Percentiles rank a stretch among this genome's conserved stretches.
phyloP scores from a whole-genome alignment of 345 rosid species.

The Populus euphratica region DNA sequence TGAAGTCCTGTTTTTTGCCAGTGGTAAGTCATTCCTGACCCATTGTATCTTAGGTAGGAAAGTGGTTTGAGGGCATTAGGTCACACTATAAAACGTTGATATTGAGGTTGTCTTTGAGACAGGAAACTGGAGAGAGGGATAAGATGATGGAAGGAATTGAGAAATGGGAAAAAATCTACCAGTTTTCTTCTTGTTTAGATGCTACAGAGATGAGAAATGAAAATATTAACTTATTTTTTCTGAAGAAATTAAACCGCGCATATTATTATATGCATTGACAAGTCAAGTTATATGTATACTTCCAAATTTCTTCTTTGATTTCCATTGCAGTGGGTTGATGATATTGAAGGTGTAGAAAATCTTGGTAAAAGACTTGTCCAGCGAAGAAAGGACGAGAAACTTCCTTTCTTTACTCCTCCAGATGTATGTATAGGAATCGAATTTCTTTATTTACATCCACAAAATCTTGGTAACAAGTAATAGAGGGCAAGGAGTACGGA shows the following conservation, averaged over 20 bases:
- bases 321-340: conserved; percentile 70
- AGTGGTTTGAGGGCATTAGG: not conserved
- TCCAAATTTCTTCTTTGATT: conserved; percentile 3
- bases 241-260: not conserved
- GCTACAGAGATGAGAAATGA: not conserved
- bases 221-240: too few relatives aligned
- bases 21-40: not conserved
- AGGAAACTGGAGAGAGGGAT: not conserved
- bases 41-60: not conserved
- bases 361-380: conserved; percentile 66
- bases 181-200: not conserved
- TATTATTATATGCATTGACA: too few relatives aligned
- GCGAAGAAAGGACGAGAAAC: conserved; percentile 46
- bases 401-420: conserved; percentile 74
- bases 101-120: not conserved
- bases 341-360: conserved; percentile 69
- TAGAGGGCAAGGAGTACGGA: too few relatives aligned
- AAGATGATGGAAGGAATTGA: not conserved
- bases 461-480: too few relatives aligned
- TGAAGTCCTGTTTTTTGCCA: not conserved
- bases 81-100: not conserved
- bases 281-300: not conserved
- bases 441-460: not conserved
- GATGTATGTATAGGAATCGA: conserved; percentile 38
- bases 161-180: not conserved